A percentile compares a stretch with the other conserved stretches of the same genome.
phyloP scores from a whole-genome alignment of 2,329 filamentous ascomycete species.

The Microthyrium microscopicum region DNA sequence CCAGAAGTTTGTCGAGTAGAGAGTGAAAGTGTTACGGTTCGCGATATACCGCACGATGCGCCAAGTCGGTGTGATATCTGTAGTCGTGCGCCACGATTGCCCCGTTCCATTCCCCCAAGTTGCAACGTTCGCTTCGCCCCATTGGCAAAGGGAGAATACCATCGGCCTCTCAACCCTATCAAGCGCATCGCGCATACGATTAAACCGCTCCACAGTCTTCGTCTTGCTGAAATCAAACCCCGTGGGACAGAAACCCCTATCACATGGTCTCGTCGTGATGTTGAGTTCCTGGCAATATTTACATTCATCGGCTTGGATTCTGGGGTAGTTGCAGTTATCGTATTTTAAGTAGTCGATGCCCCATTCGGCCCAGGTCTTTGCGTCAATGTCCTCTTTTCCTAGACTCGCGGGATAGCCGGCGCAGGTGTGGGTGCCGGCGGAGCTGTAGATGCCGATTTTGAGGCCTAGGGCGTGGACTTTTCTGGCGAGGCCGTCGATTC shows the following conservation, averaged over 20 bases:
- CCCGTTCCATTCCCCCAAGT: slow-evolving; percentile 32
- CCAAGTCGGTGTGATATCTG: slow-evolving; percentile 12
- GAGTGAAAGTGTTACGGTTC: slow-evolving; percentile 20
- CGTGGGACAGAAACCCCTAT: slow-evolving; percentile 27
- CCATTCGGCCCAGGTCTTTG: slow-evolving; percentile 26
- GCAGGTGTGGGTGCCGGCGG: slow-evolving; percentile 28
- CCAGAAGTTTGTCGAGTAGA: slow-evolving; percentile 20
- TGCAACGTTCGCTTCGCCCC: slow-evolving; percentile 34
- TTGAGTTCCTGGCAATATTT: slow-evolving; percentile 27
- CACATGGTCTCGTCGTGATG: slow-evolving; percentile 32
- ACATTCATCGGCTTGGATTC: slow-evolving; percentile 31
- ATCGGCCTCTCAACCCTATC: slow-evolving; percentile 26
- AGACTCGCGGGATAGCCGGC: slow-evolving; percentile 25
- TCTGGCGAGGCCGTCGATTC: not conserved
- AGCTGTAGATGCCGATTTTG: slow-evolving; percentile 37
- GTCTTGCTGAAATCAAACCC: slow-evolving; percentile 35
- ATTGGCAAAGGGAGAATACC: slow-evolving; percentile 31
- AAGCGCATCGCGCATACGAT: slow-evolving; percentile 34
- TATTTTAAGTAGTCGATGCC: slow-evolving; percentile 35
- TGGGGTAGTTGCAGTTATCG: slow-evolving; percentile 38
- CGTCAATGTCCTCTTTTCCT: slow-evolving; percentile 38
- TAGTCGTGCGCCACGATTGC: slow-evolving; percentile 21
- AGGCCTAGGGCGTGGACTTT: slow-evolving; percentile 30
- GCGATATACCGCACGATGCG: slow-evolving; percentile 16
- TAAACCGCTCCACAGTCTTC: slow-evolving; percentile 30